A percentile compares a stretch with the other conserved stretches of the same genome.
Conservation (phyloP, 1,284 basidiomycete species). For the Cutaneotrichosporon spelunceum region DNA sequence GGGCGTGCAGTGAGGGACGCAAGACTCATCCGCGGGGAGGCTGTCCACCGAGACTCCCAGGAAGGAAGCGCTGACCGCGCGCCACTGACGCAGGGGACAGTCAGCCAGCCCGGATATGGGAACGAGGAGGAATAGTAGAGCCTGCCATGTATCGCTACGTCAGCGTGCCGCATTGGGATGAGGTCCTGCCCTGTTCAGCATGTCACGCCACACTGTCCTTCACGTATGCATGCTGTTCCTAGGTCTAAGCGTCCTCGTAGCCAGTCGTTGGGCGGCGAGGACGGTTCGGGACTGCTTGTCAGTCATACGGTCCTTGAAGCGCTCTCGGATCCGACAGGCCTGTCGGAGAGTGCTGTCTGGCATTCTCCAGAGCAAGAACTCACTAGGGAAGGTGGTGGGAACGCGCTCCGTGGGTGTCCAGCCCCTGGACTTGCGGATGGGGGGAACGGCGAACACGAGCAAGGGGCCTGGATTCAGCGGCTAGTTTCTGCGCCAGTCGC, state of each 20-base stretch:
- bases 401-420: slow-evolving; percentile 70
- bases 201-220: background rate
- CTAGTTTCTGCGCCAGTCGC: background rate
- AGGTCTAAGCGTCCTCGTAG: slow-evolving; percentile 41
- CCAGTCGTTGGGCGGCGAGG: slow-evolving; percentile 38
- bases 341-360: too few relatives aligned
- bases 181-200: background rate
- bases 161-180: background rate
- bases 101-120: background rate
- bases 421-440: slow-evolving; percentile 69
- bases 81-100: background rate
- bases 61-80: background rate
- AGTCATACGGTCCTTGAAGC: background rate
- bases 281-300: slow-evolving; percentile 40
- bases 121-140: background rate
- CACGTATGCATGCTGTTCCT: slow-evolving; percentile 9
- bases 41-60: background rate
- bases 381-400: slow-evolving; percentile 82
- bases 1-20: slow-evolving; percentile 50
- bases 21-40: background rate
- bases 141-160: background rate
- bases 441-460: slow-evolving; percentile 71
- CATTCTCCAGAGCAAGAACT: slow-evolving; percentile 44
- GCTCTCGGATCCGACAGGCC: background rate
- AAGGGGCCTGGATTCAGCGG: slow-evolving; percentile 60